Conservation (phyloP, 345 rosid genomes). For the Eucalyptus pauciflora region DNA sequence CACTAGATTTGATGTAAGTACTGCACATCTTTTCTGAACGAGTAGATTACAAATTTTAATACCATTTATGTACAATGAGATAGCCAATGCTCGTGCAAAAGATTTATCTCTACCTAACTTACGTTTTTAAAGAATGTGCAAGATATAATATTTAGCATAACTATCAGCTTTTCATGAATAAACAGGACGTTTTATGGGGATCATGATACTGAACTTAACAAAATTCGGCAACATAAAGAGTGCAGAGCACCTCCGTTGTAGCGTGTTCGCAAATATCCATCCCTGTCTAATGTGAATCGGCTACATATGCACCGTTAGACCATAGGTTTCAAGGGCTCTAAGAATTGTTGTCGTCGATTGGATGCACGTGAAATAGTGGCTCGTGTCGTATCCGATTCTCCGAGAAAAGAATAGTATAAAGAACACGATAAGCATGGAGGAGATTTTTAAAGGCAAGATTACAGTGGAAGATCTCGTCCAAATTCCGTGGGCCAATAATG, state of each 20-base stretch:
- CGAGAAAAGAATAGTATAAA: neutral
- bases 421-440: neutral
- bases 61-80: neutral
- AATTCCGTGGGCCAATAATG: neutral
- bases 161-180: neutral
- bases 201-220: neutral
- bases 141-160: neutral
- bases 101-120: neutral
- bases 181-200: neutral
- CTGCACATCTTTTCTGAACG: neutral
- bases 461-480: neutral
- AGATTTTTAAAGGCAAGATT: neutral
- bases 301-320: neutral
- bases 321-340: neutral
- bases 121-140: neutral
- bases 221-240: neutral
- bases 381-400: neutral
- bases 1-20: neutral
- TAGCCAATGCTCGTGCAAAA: neutral
- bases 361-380: neutral
- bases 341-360: neutral
- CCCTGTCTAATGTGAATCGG: neutral
- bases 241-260: neutral
- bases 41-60: neutral
- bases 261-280: accelerated